A percentile compares a stretch with the other conserved stretches of the same genome.
Evolutionary conservation across 2,329 filamentous ascomycete species (phyloP).

Genomic region (Aureobasidium sp.): DNA sequence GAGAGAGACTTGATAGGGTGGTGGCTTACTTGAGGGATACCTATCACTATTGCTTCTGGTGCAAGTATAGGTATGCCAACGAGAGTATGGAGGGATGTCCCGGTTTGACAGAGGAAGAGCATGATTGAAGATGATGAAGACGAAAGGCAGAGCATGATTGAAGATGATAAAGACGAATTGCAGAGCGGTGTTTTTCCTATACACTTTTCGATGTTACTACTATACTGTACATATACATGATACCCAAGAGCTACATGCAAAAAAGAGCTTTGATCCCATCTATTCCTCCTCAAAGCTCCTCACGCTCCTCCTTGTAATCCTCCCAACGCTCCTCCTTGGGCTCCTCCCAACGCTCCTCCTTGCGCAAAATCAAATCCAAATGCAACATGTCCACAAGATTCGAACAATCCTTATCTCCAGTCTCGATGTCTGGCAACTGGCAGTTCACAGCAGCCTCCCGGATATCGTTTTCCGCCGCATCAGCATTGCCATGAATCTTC

Average conservation of each 20-base stretch:
- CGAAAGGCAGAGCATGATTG: conserved; percentile 73
- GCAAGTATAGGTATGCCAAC: conserved; percentile 73
- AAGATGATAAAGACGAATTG: no score
- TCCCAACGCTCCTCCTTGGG: no score
- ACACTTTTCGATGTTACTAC: no score
- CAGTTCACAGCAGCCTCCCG: conserved; percentile 5
- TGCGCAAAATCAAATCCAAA: background rate
- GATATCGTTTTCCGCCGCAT: conserved; percentile 7
- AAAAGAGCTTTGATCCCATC: background rate
- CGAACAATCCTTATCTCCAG: conserved; percentile 11
- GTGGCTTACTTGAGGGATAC: conserved; percentile 61
- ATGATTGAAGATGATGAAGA: conserved; percentile 53
- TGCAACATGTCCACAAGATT: background rate
- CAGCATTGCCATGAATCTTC: background rate
- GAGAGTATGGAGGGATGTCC: conserved; percentile 77
- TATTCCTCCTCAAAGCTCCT: no score
- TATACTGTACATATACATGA: no score
- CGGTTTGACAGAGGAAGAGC: conserved; percentile 76
- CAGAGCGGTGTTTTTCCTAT: no score
- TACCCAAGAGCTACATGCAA: background rate
- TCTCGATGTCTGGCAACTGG: background rate
- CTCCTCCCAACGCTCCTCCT: no score
- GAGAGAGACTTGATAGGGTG: conserved; percentile 57
- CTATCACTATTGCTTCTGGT: conserved; percentile 91
- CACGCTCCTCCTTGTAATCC: no score